Evolutionary conservation across 2,329 filamentous ascomycete species (phyloP).

Genomic region (Sporothrix luriei): DNA sequence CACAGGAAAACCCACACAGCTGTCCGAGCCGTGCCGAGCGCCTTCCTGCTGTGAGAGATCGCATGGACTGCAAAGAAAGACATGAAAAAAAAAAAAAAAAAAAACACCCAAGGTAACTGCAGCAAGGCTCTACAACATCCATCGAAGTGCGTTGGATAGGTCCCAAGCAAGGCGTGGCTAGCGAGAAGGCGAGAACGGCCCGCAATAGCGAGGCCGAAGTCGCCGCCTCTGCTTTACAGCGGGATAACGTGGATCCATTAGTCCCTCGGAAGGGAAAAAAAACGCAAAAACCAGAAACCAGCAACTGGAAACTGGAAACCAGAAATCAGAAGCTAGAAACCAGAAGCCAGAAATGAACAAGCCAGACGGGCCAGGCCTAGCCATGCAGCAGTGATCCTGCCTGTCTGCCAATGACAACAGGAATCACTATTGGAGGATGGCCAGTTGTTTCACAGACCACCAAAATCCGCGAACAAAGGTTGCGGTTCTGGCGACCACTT

Average conservation of each 20-base stretch:
- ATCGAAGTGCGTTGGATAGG: neutral
- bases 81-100: constrained; percentile 15
- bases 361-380: neutral
- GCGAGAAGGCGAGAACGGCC: neutral
- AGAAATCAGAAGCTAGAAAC: too few relatives aligned
- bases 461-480: neutral
- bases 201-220: neutral
- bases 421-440: neutral
- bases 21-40: constrained; percentile 12
- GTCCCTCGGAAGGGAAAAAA: neutral
- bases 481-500: neutral
- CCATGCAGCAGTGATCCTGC: neutral
- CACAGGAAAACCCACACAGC: too few relatives aligned
- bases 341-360: neutral
- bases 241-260: constrained; percentile 8
- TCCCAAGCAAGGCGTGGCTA: too few relatives aligned
- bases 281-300: neutral
- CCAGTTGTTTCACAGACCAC: neutral
- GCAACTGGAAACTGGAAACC: too few relatives aligned
- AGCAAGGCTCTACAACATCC: neutral
- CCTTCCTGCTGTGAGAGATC: neutral
- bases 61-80: neutral
- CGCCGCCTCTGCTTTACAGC: constrained; percentile 9
- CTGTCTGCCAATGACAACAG: neutral
- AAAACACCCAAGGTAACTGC: neutral